phyloP scores from a whole-genome alignment of 768 basidiomycete genomes.

The Lentinus brumalis region DNA sequence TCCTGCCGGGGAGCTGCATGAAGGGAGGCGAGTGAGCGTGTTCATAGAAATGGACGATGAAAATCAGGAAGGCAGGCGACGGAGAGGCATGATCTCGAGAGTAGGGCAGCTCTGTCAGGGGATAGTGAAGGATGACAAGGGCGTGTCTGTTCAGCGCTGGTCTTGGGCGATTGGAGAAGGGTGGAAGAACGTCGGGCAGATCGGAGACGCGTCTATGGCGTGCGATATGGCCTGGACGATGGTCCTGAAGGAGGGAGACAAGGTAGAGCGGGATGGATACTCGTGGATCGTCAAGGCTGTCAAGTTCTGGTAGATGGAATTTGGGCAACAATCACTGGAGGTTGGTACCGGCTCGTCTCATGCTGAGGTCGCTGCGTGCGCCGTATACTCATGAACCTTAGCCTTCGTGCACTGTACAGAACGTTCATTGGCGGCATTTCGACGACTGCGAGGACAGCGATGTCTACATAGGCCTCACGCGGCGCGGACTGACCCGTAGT shows the following conservation, averaged over 20 bases:
- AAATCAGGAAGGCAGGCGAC: not conserved
- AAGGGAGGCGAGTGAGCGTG: not conserved
- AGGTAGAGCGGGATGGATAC: not conserved
- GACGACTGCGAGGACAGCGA: too few relatives aligned
- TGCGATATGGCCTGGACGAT: conserved; percentile 7
- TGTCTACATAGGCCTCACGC: too few relatives aligned
- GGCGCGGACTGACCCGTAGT: too few relatives aligned
- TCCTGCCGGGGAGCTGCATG: not conserved
- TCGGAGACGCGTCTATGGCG: conserved; percentile 1
- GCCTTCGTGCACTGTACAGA: too few relatives aligned
- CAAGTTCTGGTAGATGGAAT: not conserved
- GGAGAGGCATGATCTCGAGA: conserved; percentile 7
- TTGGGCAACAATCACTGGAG: too few relatives aligned
- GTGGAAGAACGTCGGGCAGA: conserved; percentile 3
- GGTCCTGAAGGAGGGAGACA: not conserved
- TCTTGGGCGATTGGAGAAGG: not conserved
- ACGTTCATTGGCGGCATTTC: too few relatives aligned
- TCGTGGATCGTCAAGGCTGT: conserved; percentile 3
- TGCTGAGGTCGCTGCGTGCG: too few relatives aligned
- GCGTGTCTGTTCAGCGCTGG: conserved; percentile 14
- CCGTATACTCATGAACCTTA: too few relatives aligned
- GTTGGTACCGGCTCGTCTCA: too few relatives aligned
- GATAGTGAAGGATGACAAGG: conserved; percentile 7
- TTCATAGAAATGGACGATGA: not conserved
- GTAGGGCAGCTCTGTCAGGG: conserved; percentile 16